Percentiles rank a stretch among this genome's conserved stretches.
phyloP scores from a whole-genome alignment of 129 eudicot species.

The Rutidosis leptorrhynchoides region DNA sequence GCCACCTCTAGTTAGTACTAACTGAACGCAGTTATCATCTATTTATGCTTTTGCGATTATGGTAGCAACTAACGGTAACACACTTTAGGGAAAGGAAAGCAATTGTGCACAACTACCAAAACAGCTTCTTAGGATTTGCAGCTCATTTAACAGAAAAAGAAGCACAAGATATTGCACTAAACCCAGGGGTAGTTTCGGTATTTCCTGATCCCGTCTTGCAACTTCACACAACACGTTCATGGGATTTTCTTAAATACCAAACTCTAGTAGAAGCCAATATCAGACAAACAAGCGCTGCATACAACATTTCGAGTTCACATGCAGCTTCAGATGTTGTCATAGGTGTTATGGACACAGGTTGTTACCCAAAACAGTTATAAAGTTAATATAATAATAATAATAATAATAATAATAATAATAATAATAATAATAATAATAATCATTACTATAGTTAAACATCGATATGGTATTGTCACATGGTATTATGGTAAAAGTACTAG shows the following conservation, averaged over 20 bases:
- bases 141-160: constrained; percentile 62
- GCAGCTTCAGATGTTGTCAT: constrained; percentile 54
- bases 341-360: constrained; percentile 85
- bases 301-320: constrained; percentile 13
- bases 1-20: neutral
- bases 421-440: too few species aligned
- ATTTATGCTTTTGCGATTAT: neutral
- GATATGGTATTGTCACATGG: too few species aligned
- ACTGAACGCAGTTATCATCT: neutral
- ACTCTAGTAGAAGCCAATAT: constrained; percentile 33
- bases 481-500: too few species aligned
- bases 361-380: neutral
- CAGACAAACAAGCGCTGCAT: constrained; percentile 9
- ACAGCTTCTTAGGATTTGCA: constrained; percentile 83
- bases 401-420: too few species aligned
- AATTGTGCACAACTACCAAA: constrained; percentile 59
- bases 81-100: constrained; percentile 41
- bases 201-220: constrained; percentile 66
- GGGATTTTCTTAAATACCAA: constrained; percentile 75
- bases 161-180: constrained; percentile 49
- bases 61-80: constrained; percentile 4
- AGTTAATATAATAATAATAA: neutral
- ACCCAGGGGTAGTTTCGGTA: constrained; percentile 80
- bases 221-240: constrained; percentile 85
- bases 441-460: too few species aligned